A percentile compares a stretch with the other conserved stretches of the same genome.
Conservation (phyloP, 345 rosid species). For the Lepidium africanum region DNA sequence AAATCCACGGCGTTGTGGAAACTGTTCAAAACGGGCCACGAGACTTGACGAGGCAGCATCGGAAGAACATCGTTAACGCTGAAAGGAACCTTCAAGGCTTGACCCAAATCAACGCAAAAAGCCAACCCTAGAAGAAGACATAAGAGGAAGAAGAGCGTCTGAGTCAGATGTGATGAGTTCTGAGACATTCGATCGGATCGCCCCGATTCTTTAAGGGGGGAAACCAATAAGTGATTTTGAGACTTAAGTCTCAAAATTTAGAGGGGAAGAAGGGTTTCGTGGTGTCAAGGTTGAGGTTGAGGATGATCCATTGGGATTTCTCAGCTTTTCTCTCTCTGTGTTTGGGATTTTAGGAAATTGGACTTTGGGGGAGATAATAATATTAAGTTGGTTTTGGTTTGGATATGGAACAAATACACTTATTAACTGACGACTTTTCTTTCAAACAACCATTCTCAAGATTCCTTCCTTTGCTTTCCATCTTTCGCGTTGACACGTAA, state of each 20-base stretch:
- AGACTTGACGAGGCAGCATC: constrained; percentile 70
- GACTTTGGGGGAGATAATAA: constrained; percentile 22
- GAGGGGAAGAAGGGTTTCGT: not conserved
- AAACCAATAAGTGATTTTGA: not conserved
- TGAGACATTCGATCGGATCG: constrained; percentile 33
- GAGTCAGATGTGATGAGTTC: constrained; percentile 4
- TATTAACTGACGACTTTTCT: constrained; percentile 15
- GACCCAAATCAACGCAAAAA: constrained; percentile 25
- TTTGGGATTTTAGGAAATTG: constrained; percentile 1
- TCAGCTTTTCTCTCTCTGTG: not conserved
- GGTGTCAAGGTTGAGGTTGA: constrained; percentile 26
- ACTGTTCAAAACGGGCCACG: constrained; percentile 86
- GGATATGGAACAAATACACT: constrained; percentile 9
- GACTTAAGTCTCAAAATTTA: not conserved
- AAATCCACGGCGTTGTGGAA: constrained; percentile 86
- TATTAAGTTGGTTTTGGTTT: not conserved
- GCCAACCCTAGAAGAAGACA: constrained; percentile 37
- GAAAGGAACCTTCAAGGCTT: constrained; percentile 63
- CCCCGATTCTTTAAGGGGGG: not conserved
- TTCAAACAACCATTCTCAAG: not conserved
- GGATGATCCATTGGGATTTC: constrained; percentile 12
- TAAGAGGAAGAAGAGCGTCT: constrained; percentile 11
- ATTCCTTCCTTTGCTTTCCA: constrained; percentile 25
- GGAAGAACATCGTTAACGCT: constrained; percentile 77
- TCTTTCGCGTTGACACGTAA: constrained; percentile 6